phyloP scores from a whole-genome alignment of 1,284 basidiomycete species.

The Afroboletus lepidellus region DNA sequence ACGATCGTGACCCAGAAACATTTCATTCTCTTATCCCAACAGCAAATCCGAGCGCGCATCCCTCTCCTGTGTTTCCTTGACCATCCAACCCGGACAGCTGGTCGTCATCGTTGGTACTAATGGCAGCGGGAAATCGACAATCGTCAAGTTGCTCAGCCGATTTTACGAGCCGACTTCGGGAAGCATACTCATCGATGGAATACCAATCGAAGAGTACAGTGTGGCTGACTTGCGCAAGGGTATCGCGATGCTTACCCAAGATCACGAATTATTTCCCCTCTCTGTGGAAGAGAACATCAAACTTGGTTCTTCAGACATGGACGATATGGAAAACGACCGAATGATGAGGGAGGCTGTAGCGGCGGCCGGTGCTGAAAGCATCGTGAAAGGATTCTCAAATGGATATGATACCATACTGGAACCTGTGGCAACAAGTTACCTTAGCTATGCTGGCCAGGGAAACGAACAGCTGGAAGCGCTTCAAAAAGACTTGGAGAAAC shows the following conservation, averaged over 20 bases:
- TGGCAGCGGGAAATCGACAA: constrained; percentile 87
- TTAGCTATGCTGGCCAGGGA: constrained; percentile 31
- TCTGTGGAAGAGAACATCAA: constrained; percentile 83
- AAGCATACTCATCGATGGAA: constrained; percentile 54
- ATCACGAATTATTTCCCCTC: constrained; percentile 82
- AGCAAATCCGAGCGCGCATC: constrained; percentile 39
- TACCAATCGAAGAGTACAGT: constrained; percentile 55
- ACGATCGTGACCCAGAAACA: constrained; percentile 32
- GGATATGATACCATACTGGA: constrained; percentile 33
- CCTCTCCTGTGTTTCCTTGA: constrained; percentile 41
- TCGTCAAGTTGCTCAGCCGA: constrained; percentile 79
- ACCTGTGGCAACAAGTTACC: constrained; percentile 26
- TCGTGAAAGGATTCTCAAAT: constrained; percentile 27
- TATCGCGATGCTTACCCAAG: constrained; percentile 83
- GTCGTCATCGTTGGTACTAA: constrained; percentile 77
- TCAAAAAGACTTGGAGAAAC: constrained; percentile 35
- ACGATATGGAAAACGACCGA: constrained; percentile 25
- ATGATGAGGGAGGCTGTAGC: constrained; percentile 37
- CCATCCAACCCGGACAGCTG: constrained; percentile 45
- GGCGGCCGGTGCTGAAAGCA: constrained; percentile 38
- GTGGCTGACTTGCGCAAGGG: constrained; percentile 72
- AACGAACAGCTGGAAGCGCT: constrained; percentile 36
- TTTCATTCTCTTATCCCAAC: constrained; percentile 48
- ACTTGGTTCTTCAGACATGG: constrained; percentile 38
- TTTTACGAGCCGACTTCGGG: constrained; percentile 78